Evolutionary conservation across 2,329 filamentous ascomycete species (phyloP), one percentile per base, ranked within the genome.

Genomic region (Diaporthe ampelina): DNA sequence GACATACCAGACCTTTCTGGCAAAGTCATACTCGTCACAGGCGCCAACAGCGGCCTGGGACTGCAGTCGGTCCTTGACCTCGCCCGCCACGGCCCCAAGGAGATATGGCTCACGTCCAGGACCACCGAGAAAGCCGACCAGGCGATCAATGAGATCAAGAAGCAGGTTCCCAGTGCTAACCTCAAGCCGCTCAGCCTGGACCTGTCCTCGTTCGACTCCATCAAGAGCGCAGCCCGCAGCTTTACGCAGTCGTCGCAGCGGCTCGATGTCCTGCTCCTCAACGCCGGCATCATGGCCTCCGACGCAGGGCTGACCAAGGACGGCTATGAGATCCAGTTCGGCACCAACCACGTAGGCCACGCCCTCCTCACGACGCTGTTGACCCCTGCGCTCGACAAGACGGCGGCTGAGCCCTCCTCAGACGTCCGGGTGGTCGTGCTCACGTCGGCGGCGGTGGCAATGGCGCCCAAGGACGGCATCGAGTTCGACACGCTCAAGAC

Each of bases 1-100:
- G 82, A 85, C 74, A 85, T 87, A 29, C 84, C 85, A 48, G 79
- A 81, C 8, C 82, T 85, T 37, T 68, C 77, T 2, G 82, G 81
- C 63, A 85, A 86, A 74, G 83, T 85, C 17, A 85, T 88, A 70
- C 80, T 88, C 32, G 82, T 88, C 48, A 88, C 87, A 0, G 87
- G 86, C 57, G 86, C 84, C 70, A 89, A 87, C 72, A 80, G 82
- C n/a, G 88, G 88, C 0, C 82, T 90, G 0, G 88, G 88, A 32
- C 84, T 83, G 74, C 82, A 86, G 76, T 82, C 83, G n/a, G 79
- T 87, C 57, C 78, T 85, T 17, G 81, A 85, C 24, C 80, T 87
- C 8, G 83, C 85, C 29, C 82, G 81, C 65, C 85, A 88, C 76
- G 75, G 73, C 5, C 80, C 82, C 1, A 74, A 76, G 24, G 76